Evolutionary conservation across 768 basidiomycete genomes (phyloP), one percentile per base, ranked within the genome.

Genomic region (Suillus lakei): DNA sequence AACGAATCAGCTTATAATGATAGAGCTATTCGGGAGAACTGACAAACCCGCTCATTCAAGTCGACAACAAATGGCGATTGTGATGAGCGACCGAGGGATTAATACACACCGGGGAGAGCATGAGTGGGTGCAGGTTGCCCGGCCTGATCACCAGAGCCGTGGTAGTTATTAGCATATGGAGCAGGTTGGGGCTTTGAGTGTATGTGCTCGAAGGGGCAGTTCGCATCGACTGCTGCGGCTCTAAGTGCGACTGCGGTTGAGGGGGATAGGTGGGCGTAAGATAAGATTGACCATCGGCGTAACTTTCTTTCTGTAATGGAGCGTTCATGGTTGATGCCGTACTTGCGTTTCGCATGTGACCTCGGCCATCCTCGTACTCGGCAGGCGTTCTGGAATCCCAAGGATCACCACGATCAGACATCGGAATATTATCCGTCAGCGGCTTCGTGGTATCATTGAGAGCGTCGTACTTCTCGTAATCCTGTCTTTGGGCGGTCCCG

Each of bases 381-480:
- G 76, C 72, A 36, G 89, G 88, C 54, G 80, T 79, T 62, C 89
- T 83, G 32, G 85, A 79, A 63, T 91, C 87, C 89, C 91, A 93
- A n/a, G 88, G 84, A 71, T 90, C 88, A 67, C 79, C 81, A 62
- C 90, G 88, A 68, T 85, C 82, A 66, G 82, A 83, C 80, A 93
- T 83, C 12, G 88, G 87, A 39, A 90, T 88, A 68, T 91, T 88
- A 68, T 79, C 79, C 38, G 82, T 84, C 64, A 87, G 74, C 56
- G 84, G 82, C 68, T 81, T 81, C 15, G 82, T 80, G 4, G 86
- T 77, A 68, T 89, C 89, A 73, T 88, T 88, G 64, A 93, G 82
- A 30, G 87, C 85, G 71, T 91, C 88, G 72, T 93, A 96, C 71
- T 91, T 88, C 67, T 85, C 85, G 73, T 95, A 93, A 71, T 95